phyloP scores from a whole-genome alignment of 805 yeast genomes.

The Barnettozyma pratensis region DNA sequence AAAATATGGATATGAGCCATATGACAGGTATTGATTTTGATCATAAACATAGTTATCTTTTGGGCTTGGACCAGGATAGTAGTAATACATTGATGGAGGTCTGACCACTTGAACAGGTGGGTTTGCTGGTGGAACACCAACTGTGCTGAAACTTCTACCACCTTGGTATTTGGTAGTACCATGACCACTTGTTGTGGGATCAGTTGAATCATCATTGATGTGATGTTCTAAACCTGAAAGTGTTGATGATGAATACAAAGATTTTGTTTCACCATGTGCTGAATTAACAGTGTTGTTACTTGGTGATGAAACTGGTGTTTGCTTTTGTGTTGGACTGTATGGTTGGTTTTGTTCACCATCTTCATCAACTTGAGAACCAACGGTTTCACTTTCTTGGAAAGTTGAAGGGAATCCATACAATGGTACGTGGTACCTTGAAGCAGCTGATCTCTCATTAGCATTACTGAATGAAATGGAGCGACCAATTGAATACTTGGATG shows the following conservation, averaged over 20 bases:
- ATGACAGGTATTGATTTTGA: constrained; percentile 18
- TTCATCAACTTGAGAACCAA: background rate
- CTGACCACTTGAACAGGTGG: constrained; percentile 8
- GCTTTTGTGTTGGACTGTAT: constrained; percentile 11
- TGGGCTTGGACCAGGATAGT: constrained; percentile 24
- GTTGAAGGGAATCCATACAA: constrained; percentile 7
- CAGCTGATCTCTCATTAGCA: background rate
- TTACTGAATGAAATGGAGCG: constrained; percentile 21
- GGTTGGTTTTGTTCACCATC: background rate
- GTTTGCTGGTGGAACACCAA: constrained; percentile 6
- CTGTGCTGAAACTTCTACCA: constrained; percentile 8
- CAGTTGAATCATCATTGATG: constrained; percentile 13
- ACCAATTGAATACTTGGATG: constrained; percentile 7
- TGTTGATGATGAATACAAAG: constrained; percentile 21
- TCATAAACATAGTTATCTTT: constrained; percentile 27
- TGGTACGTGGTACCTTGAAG: constrained; percentile 9
- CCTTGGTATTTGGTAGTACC: constrained; percentile 12
- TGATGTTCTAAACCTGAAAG: constrained; percentile 19
- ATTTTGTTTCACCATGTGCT: constrained; percentile 23
- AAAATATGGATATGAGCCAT: constrained; percentile 21
- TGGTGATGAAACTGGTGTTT: constrained; percentile 25
- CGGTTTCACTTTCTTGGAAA: background rate
- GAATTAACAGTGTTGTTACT: constrained; percentile 19
- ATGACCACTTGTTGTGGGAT: constrained; percentile 15
- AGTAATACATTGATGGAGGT: constrained; percentile 27